These are phyloP conservation scores for Rhodotorula kratochvilovae DNA, from an alignment of 768 basidiomycete species.

Conservation along the genomic window DNA sequence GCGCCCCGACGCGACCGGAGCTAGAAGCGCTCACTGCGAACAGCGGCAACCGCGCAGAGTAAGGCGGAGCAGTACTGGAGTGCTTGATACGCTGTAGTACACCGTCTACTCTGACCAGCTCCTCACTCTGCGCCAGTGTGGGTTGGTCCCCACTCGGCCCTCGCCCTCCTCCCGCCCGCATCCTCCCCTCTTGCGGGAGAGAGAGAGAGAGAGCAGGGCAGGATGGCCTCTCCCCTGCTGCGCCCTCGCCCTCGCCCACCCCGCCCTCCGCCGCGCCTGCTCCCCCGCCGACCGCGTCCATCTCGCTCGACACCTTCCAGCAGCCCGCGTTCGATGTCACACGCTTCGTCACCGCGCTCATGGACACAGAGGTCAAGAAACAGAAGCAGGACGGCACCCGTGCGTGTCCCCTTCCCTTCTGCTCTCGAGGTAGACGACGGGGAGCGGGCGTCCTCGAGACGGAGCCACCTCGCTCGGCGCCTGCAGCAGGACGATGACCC, in stretches of 20 bases:
- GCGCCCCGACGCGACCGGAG: background rate
- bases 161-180: background rate
- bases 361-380: slow-evolving; percentile 27
- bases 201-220: background rate
- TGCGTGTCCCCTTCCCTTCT: background rate
- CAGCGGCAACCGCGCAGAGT: too few relatives aligned
- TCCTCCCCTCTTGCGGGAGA: background rate
- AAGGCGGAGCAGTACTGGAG: too few relatives aligned
- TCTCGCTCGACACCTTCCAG: slow-evolving; percentile 41
- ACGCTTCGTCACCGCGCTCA: slow-evolving; percentile 33
- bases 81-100: too few relatives aligned
- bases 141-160: background rate
- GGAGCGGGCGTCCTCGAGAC: background rate
- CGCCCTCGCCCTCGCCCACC: background rate
- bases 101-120: too few relatives aligned
- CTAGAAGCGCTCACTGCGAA: too few relatives aligned
- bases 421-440: background rate
- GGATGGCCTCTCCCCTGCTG: background rate
- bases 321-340: slow-evolving; percentile 37
- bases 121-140: too few relatives aligned
- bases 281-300: background rate
- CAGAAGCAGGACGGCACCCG: slow-evolving; percentile 14
- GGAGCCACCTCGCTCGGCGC: too few relatives aligned
- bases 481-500: too few relatives aligned
- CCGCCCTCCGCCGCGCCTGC: background rate